Evolutionary conservation across 306 rosid genomes (phyloP), one percentile per base, ranked within the genome.

Genomic region (Chamaecrista fasciculata): DNA sequence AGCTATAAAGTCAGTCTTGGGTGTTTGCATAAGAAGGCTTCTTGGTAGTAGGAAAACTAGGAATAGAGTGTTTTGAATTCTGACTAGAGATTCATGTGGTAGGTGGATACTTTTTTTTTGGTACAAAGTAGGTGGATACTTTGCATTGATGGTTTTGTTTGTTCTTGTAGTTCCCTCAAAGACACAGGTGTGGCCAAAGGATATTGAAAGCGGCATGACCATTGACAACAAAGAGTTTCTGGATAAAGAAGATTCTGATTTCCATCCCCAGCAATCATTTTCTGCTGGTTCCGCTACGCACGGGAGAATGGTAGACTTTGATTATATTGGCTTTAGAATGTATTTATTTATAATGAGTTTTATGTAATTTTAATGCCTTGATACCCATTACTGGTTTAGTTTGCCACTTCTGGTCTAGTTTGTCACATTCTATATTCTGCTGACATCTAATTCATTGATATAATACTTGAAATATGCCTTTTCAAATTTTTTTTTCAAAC

Each of bases 131-230:
- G n/a, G n/a, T n/a, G 19, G 8, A 70, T 60, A 36, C 49, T 21
- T 59, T 18, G 19, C 56, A 70, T 57, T 65, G 66, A 78, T n/a
- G 59, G 76, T 52, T 77, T 58, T 70, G 70, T 16, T 75, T 77
- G 28, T 80, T 87, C 49, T 61, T 69, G 29, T 68, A 90, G 98
- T 84, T 83, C 71, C 84, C 56, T 64, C 82, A 12, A 80, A 82
- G 86, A 72, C 33, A 7, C 77, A 72, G 56, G 77, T 71, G 47
- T 68, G 79, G 67, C 62, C 78, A 15, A 52, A 75, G 70, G 86
- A 75, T 64, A 31, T 61, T 73, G 81, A 60, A 74, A 76, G 82
- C 57, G 73, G 60, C 69, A 86, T 81, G 68, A 85, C 80, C 26
- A 62, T 72, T 74, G 79, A 85, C 46, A 55, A 63, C 62, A 78